phyloP scores from a whole-genome alignment of 2,329 filamentous ascomycete genomes.

The Graphilbum sp. region DNA sequence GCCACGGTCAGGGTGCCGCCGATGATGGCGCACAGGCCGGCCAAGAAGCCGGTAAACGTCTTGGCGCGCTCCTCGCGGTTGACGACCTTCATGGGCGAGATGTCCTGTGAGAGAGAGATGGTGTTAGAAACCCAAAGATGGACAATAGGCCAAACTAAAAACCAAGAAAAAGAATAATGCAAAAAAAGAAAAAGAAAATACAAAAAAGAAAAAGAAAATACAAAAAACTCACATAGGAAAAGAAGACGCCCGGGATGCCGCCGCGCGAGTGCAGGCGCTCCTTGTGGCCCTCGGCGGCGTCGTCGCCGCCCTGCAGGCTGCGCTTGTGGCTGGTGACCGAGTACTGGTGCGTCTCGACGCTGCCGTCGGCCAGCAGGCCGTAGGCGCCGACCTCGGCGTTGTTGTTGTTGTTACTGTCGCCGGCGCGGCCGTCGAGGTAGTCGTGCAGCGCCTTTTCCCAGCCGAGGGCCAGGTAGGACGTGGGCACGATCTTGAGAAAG shows the following conservation, averaged over 20 bases:
- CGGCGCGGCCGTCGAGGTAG: constrained; percentile 16
- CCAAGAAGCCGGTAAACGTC: constrained; percentile 81
- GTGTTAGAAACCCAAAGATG: too few relatives aligned
- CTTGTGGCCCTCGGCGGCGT: constrained; percentile 74
- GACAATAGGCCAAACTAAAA: too few relatives aligned
- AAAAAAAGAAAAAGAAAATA: background rate
- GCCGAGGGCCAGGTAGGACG: constrained; percentile 81
- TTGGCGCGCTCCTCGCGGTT: constrained; percentile 86
- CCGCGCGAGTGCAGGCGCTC: constrained; percentile 79
- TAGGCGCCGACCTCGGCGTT: constrained; percentile 53
- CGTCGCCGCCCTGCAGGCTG: constrained; percentile 68
- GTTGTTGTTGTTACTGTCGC: too few relatives aligned
- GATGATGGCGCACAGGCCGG: constrained; percentile 85
- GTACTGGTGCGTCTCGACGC: constrained; percentile 95
- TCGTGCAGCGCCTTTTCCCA: constrained; percentile 49
- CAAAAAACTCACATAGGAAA: constrained; percentile 65
- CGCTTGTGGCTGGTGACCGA: constrained; percentile 94
- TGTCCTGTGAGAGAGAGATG: constrained; percentile 45
- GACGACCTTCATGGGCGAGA: constrained; percentile 98
- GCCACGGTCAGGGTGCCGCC: constrained; percentile 93
- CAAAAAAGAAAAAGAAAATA: too few relatives aligned
- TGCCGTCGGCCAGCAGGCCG: constrained; percentile 52
- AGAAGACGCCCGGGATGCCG: constrained; percentile 95
- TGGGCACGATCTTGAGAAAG: constrained; percentile 96
- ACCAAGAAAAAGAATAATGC: too few relatives aligned